phyloP scores from a whole-genome alignment of 192 early-diverging fungal genomes.

The Umbelopsis vinacea region DNA sequence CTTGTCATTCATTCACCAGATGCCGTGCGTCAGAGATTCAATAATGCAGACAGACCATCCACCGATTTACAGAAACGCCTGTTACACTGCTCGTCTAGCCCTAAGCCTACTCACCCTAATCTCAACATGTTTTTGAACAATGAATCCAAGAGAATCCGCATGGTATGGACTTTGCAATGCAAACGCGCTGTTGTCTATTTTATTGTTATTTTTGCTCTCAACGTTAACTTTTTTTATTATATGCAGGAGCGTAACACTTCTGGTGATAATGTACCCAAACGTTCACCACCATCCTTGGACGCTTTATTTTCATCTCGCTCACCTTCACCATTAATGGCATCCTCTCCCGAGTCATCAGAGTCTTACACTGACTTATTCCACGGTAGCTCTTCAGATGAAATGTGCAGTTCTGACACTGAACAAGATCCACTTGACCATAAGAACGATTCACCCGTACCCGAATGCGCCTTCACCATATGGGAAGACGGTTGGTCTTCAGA shows the following conservation, averaged over 20 bases:
- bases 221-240: not conserved
- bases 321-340: slow-evolving; percentile 7
- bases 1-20: slow-evolving; percentile 17
- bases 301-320: slow-evolving; percentile 18
- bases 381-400: slow-evolving; percentile 8
- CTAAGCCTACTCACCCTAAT: slow-evolving; percentile 11
- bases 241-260: not conserved
- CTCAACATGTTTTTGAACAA: slow-evolving; percentile 9
- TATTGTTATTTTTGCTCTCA: not conserved
- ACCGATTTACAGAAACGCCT: slow-evolving; percentile 17
- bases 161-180: not conserved
- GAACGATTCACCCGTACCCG: slow-evolving; percentile 6
- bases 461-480: slow-evolving; percentile 2
- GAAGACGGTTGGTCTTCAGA: slow-evolving; percentile 9
- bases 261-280: not conserved
- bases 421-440: not conserved
- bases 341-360: not conserved
- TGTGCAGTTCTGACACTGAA: slow-evolving; percentile 18
- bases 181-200: not conserved
- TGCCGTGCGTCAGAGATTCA: slow-evolving; percentile 16
- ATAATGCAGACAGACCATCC: slow-evolving; percentile 23
- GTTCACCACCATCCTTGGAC: not conserved
- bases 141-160: slow-evolving; percentile 16
- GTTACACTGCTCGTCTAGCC: slow-evolving; percentile 7
- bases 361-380: not conserved